Evolutionary conservation across 2,329 filamentous ascomycete genomes (phyloP).

Genomic region (Leptographium galeiforme): DNA sequence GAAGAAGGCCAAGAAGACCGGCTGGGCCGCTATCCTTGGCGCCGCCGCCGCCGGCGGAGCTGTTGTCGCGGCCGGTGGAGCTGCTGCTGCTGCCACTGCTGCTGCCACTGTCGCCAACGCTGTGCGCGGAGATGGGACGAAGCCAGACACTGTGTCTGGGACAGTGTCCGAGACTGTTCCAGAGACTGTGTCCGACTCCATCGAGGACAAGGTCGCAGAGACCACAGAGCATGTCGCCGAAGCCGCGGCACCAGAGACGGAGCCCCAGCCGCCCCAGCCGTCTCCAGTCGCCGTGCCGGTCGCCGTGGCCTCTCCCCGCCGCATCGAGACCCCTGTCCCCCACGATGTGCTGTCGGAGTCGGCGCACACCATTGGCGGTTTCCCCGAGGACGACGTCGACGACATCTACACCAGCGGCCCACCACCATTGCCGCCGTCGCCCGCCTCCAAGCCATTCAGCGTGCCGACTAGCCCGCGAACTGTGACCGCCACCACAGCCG

Average conservation of each 20-base stretch:
- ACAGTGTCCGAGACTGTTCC: too few relatives aligned
- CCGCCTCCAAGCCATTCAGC: neutral
- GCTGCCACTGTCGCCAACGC: neutral
- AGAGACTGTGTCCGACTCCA: too few relatives aligned
- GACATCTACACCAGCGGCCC: constrained; percentile 9
- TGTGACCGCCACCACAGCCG: neutral
- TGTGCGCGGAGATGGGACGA: neutral
- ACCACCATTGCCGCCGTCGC: neutral
- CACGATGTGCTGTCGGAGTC: neutral
- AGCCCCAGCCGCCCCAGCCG: constrained; percentile 15
- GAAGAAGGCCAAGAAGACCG: constrained; percentile 20
- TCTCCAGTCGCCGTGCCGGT: too few relatives aligned
- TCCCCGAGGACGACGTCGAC: constrained; percentile 1
- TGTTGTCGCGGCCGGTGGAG: constrained; percentile 16
- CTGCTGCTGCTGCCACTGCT: constrained; percentile 13
- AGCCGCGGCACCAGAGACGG: constrained; percentile 4
- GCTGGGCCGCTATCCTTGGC: constrained; percentile 40
- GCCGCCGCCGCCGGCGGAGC: constrained; percentile 27
- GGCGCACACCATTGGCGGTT: neutral
- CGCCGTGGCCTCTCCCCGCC: neutral
- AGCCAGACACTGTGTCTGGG: neutral
- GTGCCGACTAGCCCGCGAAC: neutral
- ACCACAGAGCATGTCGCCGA: neutral
- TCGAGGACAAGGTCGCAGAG: neutral
- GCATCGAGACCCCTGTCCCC: constrained; percentile 1